Base-by-base conservation (phyloP, 164 flowering plant genomes). In the Annona cherimola region DNA sequence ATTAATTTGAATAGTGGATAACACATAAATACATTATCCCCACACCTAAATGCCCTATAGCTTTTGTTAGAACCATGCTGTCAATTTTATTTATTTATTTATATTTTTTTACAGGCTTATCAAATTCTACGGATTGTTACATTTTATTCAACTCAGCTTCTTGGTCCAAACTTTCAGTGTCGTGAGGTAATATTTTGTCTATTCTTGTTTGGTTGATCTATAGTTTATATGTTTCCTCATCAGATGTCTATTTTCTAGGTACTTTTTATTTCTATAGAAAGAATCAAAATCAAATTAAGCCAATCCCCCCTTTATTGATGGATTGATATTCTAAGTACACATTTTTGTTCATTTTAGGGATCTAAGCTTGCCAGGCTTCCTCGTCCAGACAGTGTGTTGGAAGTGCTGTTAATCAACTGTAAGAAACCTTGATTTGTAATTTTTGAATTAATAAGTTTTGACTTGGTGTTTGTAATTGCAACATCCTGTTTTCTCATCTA, bases 121-220 rank as follows among this genome's bases (percentile, higher is more conserved):
- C 96, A 93, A 81, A 12, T 76, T 73, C 97, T 93, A 57, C 83
- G 97, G 46, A 86, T 93, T 63, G 64, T 93, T 50, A 88, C 97
- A 66, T 91, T 91, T 77, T 91, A 88, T 78, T 88, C 98, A 63
- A 93, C 97, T n/a, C 93, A 89, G 79, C 93, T 93, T 81, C 98
- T 97, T 74, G 96, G 97, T 73, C 98, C 95, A 73, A 93, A 93
- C 74, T 91, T 91, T 77, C 98, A 91, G 73, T 91, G 97, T 57
- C 96, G 93, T n/a, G 97, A 91, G 96, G 98, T 90, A 83, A 11
- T 70, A 9, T 54, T 54, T 54, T 8, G 59, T 3, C 8, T 8
- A 8, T 8, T 18, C 4, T 54, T 1, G 16, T 9, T 8, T 9
- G 1, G 16, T 1, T 8, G 8, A 1, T 18, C 16, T 3, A 8